Conservation (phyloP, 2,329 filamentous ascomycete species). For the Cadophora sp. region DNA sequence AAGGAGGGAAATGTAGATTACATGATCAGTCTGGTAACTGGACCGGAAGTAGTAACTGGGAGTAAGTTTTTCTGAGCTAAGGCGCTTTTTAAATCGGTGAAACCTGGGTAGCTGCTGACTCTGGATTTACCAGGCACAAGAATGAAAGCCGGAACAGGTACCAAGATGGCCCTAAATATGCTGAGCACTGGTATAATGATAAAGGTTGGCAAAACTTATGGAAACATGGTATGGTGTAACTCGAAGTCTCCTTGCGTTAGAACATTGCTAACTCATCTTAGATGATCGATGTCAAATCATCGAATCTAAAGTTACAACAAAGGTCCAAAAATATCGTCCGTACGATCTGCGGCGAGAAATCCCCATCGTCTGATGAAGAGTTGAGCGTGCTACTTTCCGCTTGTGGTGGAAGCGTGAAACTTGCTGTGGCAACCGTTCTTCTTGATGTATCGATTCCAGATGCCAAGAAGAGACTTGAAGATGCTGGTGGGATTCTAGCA, state of each 20-base stretch:
- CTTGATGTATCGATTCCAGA: neutral
- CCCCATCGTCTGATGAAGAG: neutral
- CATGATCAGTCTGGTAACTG: neutral
- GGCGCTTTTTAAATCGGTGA: too few relatives aligned
- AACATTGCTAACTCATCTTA: constrained; percentile 18
- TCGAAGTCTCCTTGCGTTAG: too few relatives aligned
- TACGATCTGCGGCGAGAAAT: neutral
- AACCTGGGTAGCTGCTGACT: neutral
- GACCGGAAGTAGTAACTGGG: constrained; percentile 48
- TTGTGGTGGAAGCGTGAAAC: constrained; percentile 10
- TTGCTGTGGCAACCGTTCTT: neutral
- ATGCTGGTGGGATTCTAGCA: constrained; percentile 5
- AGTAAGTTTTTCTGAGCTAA: constrained; percentile 37
- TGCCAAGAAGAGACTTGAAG: neutral
- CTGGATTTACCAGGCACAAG: constrained; percentile 42
- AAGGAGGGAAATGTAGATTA: constrained; percentile 2
- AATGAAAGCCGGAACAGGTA: constrained; percentile 54
- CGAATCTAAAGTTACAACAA: constrained; percentile 9
- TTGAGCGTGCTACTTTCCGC: neutral
- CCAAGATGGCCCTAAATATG: constrained; percentile 54
- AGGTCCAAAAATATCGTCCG: constrained; percentile 9
- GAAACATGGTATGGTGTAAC: constrained; percentile 46
- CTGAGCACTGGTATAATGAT: constrained; percentile 53
- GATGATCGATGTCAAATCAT: constrained; percentile 12
- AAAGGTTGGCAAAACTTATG: constrained; percentile 50